These are phyloP conservation scores for Penicillium egyptiacum DNA, from an alignment of 495 filamentous ascomycete species.

Conservation along the genomic window DNA sequence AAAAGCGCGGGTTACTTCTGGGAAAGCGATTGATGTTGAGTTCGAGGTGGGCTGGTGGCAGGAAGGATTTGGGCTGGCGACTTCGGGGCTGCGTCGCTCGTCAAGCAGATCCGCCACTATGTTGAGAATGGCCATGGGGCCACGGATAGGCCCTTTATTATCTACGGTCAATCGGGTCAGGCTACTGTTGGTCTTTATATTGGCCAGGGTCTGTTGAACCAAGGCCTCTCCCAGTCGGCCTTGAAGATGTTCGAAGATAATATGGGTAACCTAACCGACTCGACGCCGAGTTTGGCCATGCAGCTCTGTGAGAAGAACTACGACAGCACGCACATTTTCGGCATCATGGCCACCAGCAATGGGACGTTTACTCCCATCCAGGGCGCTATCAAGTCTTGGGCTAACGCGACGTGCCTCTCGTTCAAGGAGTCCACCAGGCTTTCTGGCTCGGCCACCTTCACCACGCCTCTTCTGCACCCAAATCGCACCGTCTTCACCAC, in stretches of 20 bases:
- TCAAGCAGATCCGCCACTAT: constrained; percentile 29
- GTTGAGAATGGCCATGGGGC: constrained; percentile 18
- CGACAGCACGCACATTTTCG: constrained; percentile 33
- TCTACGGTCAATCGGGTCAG: constrained; percentile 22
- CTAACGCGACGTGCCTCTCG: constrained; percentile 32
- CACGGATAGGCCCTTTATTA: constrained; percentile 12
- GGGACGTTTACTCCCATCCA: constrained; percentile 33
- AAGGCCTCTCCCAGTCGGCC: constrained; percentile 23
- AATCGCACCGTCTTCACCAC: not conserved
- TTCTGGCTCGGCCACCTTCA: constrained; percentile 14
- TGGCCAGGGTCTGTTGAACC: constrained; percentile 29
- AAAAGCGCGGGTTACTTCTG: not conserved
- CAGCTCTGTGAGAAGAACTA: constrained; percentile 34
- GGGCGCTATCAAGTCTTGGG: constrained; percentile 33
- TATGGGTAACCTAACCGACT: constrained; percentile 17
- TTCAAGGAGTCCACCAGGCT: constrained; percentile 21
- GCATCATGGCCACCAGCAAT: constrained; percentile 33
- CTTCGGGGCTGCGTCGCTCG: constrained; percentile 10
- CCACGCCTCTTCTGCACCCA: not conserved
- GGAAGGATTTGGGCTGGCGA: not conserved
- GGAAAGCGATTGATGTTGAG: constrained; percentile 10
- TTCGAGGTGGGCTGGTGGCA: constrained; percentile 27
- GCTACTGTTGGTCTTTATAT: constrained; percentile 28
- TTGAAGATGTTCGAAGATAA: constrained; percentile 22
- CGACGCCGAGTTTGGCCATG: constrained; percentile 29